phyloP scores from a whole-genome alignment of 78 protist genomes.

The Planoprotostelium fungivorum region DNA sequence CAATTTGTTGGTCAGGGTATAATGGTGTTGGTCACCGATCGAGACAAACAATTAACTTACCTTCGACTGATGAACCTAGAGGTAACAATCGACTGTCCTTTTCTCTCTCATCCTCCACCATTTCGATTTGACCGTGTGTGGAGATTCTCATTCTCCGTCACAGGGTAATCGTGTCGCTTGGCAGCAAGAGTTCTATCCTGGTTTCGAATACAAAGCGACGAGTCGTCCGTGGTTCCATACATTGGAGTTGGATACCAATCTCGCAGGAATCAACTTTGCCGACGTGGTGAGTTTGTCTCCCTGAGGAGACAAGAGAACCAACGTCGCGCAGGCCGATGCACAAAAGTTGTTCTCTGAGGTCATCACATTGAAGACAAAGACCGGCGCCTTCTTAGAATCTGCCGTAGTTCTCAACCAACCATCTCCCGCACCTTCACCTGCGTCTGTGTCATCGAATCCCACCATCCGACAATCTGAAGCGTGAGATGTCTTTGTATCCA shows the following conservation, averaged over 20 bases:
- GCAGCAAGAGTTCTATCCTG: slow-evolving; percentile 58
- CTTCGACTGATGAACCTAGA: neutral
- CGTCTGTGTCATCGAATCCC: neutral
- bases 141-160: neutral
- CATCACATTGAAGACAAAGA: slow-evolving; percentile 6
- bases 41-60: neutral
- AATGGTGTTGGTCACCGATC: neutral
- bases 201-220: slow-evolving; percentile 20
- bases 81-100: neutral
- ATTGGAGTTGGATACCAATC: slow-evolving; percentile 52
- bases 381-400: neutral
- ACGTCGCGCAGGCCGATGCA: slow-evolving; percentile 2
- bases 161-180: slow-evolving; percentile 15
- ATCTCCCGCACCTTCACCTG: neutral
- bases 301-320: neutral
- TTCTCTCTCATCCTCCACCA: too few relatives aligned
- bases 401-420: neutral
- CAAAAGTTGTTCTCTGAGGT: neutral
- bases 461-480: neutral
- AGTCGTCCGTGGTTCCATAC: slow-evolving; percentile 40
- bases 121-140: neutral
- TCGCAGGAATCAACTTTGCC: slow-evolving; percentile 57
- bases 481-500: neutral
- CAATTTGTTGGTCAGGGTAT: neutral
- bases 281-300: slow-evolving; percentile 4